Evolutionary conservation across 495 filamentous ascomycete genomes (phyloP), one percentile per base, ranked within the genome.

Genomic region (Parathielavia hyrcaniae): DNA sequence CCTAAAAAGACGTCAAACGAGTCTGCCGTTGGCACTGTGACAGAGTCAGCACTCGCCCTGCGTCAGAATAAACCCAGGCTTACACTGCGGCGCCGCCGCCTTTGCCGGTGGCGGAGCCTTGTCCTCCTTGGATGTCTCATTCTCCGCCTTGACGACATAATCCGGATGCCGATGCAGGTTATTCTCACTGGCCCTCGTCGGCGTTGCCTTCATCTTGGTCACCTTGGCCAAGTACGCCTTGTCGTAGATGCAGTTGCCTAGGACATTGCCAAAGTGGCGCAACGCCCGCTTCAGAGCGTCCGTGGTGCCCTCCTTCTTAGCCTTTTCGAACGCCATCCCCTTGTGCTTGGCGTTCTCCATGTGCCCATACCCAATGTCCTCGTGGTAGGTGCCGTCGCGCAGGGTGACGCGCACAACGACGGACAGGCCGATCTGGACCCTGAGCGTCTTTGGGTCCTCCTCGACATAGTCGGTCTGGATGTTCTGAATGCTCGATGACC

Each of bases 241-340:
- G 69, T 98, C 93, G 75, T 97, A 96, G 54, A 98, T 83, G 73
- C 93, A 98, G 70, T 97, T 97, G 17, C 93, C 93, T 57, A 98
- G 78, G 14, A 97, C 85, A 66, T 98, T 98, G 44, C 93, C 93
- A 72, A 98, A 98, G 58, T 85, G 96, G 26, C 91, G 81, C 61
- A 98, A 69, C 11, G 95, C 82, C 55, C 93, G 81, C 72, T 98
- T 98, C 60, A 97, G 71, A 0, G 81, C 91, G 77, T 98, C 93
- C 20, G 93, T 97, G 19, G 90, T 95, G 6, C 88, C 95, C 73
- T 97, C 91, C 68, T 98, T 98, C 74, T 97, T 97, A 1, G 92
- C 90, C 69, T 97, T 97, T 69, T 97, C 92, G 64, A 96, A 97
- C 2, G 90, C 92, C 8, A 88, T 83, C 0, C 90, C 92, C 73